Evolutionary conservation across 1,284 basidiomycete genomes (phyloP), one percentile per base, ranked within the genome.

Genomic region (Moesziomyces aphidis): DNA sequence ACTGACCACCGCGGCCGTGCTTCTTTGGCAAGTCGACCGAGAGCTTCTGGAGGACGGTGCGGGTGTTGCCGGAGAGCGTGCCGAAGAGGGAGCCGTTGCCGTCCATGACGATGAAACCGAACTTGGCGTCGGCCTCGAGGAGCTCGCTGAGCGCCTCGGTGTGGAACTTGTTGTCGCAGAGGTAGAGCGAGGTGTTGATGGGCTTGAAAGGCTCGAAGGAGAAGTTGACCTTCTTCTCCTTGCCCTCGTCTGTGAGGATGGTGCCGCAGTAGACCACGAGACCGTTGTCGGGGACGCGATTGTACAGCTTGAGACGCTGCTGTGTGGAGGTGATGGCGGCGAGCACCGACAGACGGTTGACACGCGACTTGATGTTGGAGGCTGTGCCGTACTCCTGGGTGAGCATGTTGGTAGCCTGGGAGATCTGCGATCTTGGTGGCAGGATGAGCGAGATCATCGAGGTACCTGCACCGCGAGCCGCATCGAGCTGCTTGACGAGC

Each of bases 111-210:
- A 99, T 97, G 88, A 99, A 99, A 34, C 95, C 97, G 85, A 98
- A 99, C 83, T 94, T 93, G 76, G 94, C 93, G 86, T 99, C 97
- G 34, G 93, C 95, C 87, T 99, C 97, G 77, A 99, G 89, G 54
- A 99, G 90, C 85, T 99, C 97, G 52, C 93, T 93, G 39, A 99
- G 89, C 0, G 95, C 95, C 85, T 98, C 97, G 5, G 97, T 98
- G 88, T 98, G 96, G 88, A 99, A 99, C 86, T 98, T 97, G 89
- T 97, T 97, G 89, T 99, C 97, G 85, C 97, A 99, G 55, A 98
- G 92, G 87, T 99, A 99, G 51, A 99, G 90, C 11, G 83, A 84
- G 23, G 96, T 99, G 87, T 98, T 99, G 88, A 99, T 97, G 44
- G 97, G 95, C 86, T 97, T 86, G 80, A 86, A 87, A 7, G 96